Percentiles rank a stretch among this genome's conserved stretches.
Conservation (phyloP, 2,329 filamentous ascomycete species). For the Colletotrichum limetticola region DNA sequence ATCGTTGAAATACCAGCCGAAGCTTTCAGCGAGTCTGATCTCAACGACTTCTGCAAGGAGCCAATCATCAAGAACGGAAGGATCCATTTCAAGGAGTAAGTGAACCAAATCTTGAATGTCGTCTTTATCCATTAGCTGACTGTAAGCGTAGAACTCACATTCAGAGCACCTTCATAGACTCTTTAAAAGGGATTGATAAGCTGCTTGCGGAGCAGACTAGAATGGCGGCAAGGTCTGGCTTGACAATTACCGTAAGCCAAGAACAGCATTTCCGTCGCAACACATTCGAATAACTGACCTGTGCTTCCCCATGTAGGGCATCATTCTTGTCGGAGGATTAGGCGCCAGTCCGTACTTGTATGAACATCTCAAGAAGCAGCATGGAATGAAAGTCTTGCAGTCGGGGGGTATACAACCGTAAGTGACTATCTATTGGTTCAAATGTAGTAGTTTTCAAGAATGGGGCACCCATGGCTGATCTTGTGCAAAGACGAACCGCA, state of each 20-base stretch:
- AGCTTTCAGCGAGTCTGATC: background rate
- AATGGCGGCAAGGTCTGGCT: slow-evolving; percentile 26
- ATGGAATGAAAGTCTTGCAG: slow-evolving; percentile 43
- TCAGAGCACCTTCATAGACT: slow-evolving; percentile 36
- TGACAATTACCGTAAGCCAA: background rate
- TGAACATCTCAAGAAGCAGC: slow-evolving; percentile 21
- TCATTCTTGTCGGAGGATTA: slow-evolving; percentile 52
- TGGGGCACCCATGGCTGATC: no score
- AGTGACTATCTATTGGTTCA: slow-evolving; percentile 33
- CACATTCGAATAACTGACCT: no score
- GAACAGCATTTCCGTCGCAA: no score
- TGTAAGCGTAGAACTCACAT: slow-evolving; percentile 35
- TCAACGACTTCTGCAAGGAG: background rate
- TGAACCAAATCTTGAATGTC: no score
- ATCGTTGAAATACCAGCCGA: background rate
- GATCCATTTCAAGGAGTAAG: background rate
- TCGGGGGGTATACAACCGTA: slow-evolving; percentile 44
- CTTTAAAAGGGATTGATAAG: slow-evolving; percentile 35
- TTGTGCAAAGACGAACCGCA: slow-evolving; percentile 43
- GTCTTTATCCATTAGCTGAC: no score
- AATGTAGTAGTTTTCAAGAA: background rate
- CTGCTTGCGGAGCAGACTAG: slow-evolving; percentile 41
- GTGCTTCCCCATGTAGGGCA: slow-evolving; percentile 40
- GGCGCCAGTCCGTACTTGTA: slow-evolving; percentile 45
- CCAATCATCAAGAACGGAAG: background rate